Conservation (phyloP, 2,329 filamentous ascomycete species). For the Fusarium torreyae region DNA sequence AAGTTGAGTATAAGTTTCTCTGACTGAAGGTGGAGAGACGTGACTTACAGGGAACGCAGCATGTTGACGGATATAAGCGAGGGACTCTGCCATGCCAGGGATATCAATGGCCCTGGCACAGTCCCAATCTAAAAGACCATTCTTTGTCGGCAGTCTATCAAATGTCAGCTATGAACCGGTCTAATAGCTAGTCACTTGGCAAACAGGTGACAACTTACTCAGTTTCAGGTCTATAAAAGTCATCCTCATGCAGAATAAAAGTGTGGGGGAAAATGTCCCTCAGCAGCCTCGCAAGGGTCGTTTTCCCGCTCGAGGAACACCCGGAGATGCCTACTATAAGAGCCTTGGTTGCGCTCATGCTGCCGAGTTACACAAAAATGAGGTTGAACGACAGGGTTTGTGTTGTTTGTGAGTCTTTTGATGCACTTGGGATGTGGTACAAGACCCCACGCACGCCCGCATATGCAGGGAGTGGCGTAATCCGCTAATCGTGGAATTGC, state of each 20-base stretch:
- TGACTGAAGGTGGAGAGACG: neutral
- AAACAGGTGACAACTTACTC: constrained; percentile 64
- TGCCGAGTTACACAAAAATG: constrained; percentile 4
- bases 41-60: constrained; percentile 74
- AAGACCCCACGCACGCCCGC: constrained; percentile 14
- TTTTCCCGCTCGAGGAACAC: constrained; percentile 94
- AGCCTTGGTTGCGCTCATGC: constrained; percentile 60
- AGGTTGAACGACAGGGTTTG: neutral
- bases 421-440: neutral
- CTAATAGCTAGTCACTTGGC: too few relatives aligned
- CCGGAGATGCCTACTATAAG: constrained; percentile 88
- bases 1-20: neutral
- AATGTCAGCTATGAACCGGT: neutral
- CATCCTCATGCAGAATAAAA: constrained; percentile 94
- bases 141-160: constrained; percentile 64
- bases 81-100: constrained; percentile 74
- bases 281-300: constrained; percentile 88
- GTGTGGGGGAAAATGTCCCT: constrained; percentile 83
- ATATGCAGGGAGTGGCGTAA: constrained; percentile 28
- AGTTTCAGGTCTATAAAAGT: constrained; percentile 89
- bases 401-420: constrained; percentile 12
- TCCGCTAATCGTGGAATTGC: constrained; percentile 15
- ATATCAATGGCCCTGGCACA: constrained; percentile 85
- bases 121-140: constrained; percentile 90
- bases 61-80: constrained; percentile 78